Evolutionary conservation across 257 asterid genomes (phyloP).

Genomic region (Scutellaria barbata): DNA sequence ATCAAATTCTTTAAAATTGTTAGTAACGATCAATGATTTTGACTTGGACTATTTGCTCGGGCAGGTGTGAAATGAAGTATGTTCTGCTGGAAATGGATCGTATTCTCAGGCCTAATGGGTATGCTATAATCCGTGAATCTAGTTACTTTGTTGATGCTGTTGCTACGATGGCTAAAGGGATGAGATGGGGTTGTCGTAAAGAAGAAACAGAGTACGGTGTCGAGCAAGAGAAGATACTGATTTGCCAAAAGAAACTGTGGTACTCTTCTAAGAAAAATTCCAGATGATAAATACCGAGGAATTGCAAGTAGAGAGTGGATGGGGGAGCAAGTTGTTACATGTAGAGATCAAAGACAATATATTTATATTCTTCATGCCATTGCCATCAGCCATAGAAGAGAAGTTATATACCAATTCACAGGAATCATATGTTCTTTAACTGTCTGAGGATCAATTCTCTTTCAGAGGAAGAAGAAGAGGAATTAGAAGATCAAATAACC

Average conservation of each 20-base stretch:
- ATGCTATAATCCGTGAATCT: constrained; percentile 81
- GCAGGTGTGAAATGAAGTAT: constrained; percentile 94
- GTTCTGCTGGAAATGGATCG: constrained; percentile 96
- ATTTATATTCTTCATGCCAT: constrained; percentile 36
- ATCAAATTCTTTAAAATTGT: background rate
- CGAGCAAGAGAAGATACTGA: constrained; percentile 73
- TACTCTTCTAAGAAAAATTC: constrained; percentile 68
- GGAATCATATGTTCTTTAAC: constrained; percentile 31
- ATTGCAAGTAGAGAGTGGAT: constrained; percentile 20
- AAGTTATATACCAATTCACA: constrained; percentile 35
- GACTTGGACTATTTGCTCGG: constrained; percentile 17
- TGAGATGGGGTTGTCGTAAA: constrained; percentile 91
- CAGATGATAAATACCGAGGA: constrained; percentile 36
- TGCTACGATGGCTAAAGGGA: constrained; percentile 75
- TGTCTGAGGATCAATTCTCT: constrained; percentile 27
- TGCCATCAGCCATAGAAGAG: constrained; percentile 44
- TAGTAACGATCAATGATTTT: background rate
- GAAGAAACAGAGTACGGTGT: constrained; percentile 75
- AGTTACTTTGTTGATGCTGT: constrained; percentile 69
- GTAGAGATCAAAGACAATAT: constrained; percentile 39
- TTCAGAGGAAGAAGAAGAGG: constrained; percentile 37
- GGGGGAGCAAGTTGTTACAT: constrained; percentile 24
- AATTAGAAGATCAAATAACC: constrained; percentile 44
- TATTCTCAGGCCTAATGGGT: constrained; percentile 86
- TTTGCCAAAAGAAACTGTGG: constrained; percentile 99